Evolutionary conservation across 768 basidiomycete genomes (phyloP).

Genomic region (Clitopilus passeckerianus): DNA sequence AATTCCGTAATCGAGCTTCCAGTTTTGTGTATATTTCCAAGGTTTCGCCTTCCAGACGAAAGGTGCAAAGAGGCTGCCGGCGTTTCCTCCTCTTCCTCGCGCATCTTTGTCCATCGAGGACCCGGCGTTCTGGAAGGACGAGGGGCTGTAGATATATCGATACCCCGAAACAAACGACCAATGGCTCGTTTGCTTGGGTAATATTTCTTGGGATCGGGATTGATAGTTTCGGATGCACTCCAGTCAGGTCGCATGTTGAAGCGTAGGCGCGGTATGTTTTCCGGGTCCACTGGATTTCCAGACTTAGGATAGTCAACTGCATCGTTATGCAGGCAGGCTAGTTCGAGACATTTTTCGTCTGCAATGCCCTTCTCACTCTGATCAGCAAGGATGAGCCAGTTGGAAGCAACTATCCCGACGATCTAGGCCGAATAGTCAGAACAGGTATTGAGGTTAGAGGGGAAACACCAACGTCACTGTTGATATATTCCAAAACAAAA

Average conservation of each 20-base stretch:
- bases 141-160: conserved; percentile 33
- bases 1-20: conserved; percentile 16
- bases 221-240: conserved; percentile 56
- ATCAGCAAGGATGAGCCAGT: conserved; percentile 65
- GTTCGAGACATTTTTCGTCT: conserved; percentile 43
- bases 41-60: neutral
- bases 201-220: conserved; percentile 27
- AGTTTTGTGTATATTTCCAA: conserved; percentile 20
- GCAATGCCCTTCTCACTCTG: conserved; percentile 40
- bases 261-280: conserved; percentile 38
- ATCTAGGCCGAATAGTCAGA: conserved; percentile 26
- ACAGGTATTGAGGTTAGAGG: neutral
- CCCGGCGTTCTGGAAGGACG: neutral
- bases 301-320: conserved; percentile 69
- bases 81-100: conserved; percentile 10
- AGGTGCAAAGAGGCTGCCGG: neutral
- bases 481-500: conserved; percentile 68
- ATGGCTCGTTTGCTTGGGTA: conserved; percentile 54
- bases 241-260: conserved; percentile 48
- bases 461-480: conserved; percentile 44
- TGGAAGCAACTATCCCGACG: conserved; percentile 57
- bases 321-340: conserved; percentile 55
- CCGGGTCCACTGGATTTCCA: conserved; percentile 36
- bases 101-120: conserved; percentile 14
- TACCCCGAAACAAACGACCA: conserved; percentile 56